phyloP scores from a whole-genome alignment of 1,139 yeast species.

The Trichomonascaceae sp. region DNA sequence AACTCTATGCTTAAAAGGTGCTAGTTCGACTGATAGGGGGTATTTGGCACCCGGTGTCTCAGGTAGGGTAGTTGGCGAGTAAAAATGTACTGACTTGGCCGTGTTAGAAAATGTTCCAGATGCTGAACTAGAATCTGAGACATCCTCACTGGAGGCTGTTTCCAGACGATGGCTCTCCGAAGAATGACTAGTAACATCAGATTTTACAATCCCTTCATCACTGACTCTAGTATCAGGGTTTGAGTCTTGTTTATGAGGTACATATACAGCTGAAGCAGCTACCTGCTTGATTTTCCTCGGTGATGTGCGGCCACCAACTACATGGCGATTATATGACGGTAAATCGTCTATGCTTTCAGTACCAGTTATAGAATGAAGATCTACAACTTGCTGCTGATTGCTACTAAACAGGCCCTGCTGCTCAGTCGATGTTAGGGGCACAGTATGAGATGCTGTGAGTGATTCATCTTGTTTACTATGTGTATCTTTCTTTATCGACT shows the following conservation, averaged over 20 bases:
- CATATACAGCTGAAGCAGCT: constrained; percentile 53
- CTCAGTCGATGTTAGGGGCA: not conserved
- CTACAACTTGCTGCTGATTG: not conserved
- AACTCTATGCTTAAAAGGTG: constrained; percentile 85
- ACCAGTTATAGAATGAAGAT: not conserved
- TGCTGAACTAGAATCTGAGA: not conserved
- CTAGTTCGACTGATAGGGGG: constrained; percentile 62
- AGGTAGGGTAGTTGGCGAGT: not conserved
- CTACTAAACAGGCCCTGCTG: not conserved
- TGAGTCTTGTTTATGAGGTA: constrained; percentile 46
- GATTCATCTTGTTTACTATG: not conserved
- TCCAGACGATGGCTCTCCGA: not conserved
- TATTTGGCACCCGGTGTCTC: constrained; percentile 12
- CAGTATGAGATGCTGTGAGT: not conserved
- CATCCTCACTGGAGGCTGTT: not conserved
- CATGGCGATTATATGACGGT: not conserved
- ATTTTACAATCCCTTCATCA: not conserved
- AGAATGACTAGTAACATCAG: not conserved
- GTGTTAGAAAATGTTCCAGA: not conserved
- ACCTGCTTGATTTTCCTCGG: constrained; percentile 8
- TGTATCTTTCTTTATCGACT: not conserved
- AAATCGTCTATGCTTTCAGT: not conserved
- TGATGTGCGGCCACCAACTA: not conserved
- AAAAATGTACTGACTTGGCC: not conserved
- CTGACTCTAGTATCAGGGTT: not conserved